Evolutionary conservation across 805 yeast species (phyloP).

Genomic region (Jamesozyma gamospora): DNA sequence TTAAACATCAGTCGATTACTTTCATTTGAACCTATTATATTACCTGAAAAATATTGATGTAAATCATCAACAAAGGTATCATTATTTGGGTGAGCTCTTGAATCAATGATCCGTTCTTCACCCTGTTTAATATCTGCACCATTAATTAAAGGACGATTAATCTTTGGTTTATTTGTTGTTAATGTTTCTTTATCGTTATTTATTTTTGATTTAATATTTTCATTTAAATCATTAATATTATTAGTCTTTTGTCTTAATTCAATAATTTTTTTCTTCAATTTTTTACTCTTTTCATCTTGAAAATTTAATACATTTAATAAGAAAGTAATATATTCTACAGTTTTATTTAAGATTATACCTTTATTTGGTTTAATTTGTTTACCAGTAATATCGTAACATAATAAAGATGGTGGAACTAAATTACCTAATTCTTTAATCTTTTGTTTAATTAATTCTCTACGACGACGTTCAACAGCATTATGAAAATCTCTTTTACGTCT

Average conservation of each 20-base stretch:
- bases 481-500: conserved; percentile 80
- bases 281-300: conserved; percentile 41
- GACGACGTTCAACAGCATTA: conserved; percentile 86
- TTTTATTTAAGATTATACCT: conserved; percentile 61
- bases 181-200: not conserved
- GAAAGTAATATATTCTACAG: conserved; percentile 71
- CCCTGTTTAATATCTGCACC: conserved; percentile 1
- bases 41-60: conserved; percentile 26
- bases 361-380: conserved; percentile 77
- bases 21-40: conserved; percentile 26
- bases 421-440: conserved; percentile 75
- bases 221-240: conserved; percentile 1
- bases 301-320: conserved; percentile 48
- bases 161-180: not conserved
- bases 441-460: conserved; percentile 85
- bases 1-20: conserved; percentile 25
- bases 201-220: not conserved
- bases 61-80: conserved; percentile 16
- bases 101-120: conserved; percentile 21
- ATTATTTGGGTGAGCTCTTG: conserved; percentile 12
- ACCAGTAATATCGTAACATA: conserved; percentile 37
- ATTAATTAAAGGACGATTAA: not conserved
- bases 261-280: conserved; percentile 32
- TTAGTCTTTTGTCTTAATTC: conserved; percentile 22
- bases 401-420: conserved; percentile 67